Evolutionary conservation across 768 basidiomycete species (phyloP), one percentile per base, ranked within the genome.

Genomic region (Hydnum rufescens): DNA sequence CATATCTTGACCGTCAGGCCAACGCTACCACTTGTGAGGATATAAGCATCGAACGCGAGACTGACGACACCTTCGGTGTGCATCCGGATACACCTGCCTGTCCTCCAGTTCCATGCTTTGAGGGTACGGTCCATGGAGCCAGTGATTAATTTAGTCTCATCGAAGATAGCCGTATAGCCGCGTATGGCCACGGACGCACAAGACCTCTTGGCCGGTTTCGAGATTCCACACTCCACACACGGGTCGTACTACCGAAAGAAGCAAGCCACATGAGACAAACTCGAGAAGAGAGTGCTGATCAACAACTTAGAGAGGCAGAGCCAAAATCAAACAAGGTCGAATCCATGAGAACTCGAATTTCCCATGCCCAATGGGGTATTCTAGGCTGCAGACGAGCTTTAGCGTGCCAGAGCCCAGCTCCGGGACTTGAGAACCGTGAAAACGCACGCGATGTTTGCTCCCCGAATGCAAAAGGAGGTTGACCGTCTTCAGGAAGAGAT

Each of bases 111-210:
- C 90, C 90, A 99, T 39, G 97, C 82, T 53, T 85, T 82, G 62
- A 99, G 77, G 0, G 89, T 93, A 58, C 77, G 76, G 62, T 99
- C 95, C 92, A 97, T 93, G 57, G 82, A 84, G 4, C 82, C 95
- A 0, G 95, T 97, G 62, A 99, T 88, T 49, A 97, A 71, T 65
- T 95, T 92, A 54, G 76, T 81, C 56, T 87, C 82, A 64, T 99
- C 95, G 58, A 99, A 99, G 97, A 70, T 0, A 88, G 79, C 2
- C 90, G 74, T 25, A 99, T 77, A n/a, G 82, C 89, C 23, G 92
- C 75, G 2, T 85, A 61, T 99, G 95, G 13, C 95, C 95, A 36
- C 74, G 76, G 47, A 99, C 72, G 60, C 80, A 80, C 51, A 78
- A 81, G 29, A 96, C 70, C 62, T 85, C 80, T 49, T 74, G 69